Evolutionary conservation across 2,329 filamentous ascomycete species (phyloP), one percentile per base, ranked within the genome.

Genomic region (Akanthomyces uredinophilus): DNA sequence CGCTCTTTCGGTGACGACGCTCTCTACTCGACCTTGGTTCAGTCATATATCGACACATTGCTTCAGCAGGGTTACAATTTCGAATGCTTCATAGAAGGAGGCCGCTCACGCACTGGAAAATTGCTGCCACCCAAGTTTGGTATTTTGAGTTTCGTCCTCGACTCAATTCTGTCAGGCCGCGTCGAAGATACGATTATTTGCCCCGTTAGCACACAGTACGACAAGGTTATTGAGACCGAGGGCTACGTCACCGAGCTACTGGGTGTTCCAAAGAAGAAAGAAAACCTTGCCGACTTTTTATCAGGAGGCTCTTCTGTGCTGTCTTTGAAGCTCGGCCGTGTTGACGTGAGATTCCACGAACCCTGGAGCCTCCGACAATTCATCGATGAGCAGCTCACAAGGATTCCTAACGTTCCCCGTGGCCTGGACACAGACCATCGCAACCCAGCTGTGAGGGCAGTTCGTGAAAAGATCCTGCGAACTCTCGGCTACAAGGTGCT

Each of bases 201-300:
- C 68, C 95, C 95, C 0, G 95, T 99, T 51, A 96, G 91, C 73
- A 97, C 93, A 0, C 95, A 99, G 72, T 99, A 99, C 72, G 95
- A 99, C 80, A 99, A 98, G 72, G 95, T 99, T 61, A 96, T 99
- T 64, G 95, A 99, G 74, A 96, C 96, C 1, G 92, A 96, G 74
- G 95, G 92, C 5, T 99, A 99, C 70, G 94, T 98, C 50, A 95
- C 88, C 39, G 95, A 99, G 74, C 83, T 99, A 2, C 83, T 99
- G 0, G 95, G 95, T 3, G 88, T 96, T 65, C 95, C 95, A 0
- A 99, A 99, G 75, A 91, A 91, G 70, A 96, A 96, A 72, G 95
- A 99, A 72, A 97, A 96, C 65, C 78, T 99, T 43, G 85, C 87
- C 39, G 91, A 96, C 69, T 96, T 99, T 68, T 77, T 99, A n/a